phyloP scores from a whole-genome alignment of 2,329 filamentous ascomycete species.

The Fusarium robinianum region DNA sequence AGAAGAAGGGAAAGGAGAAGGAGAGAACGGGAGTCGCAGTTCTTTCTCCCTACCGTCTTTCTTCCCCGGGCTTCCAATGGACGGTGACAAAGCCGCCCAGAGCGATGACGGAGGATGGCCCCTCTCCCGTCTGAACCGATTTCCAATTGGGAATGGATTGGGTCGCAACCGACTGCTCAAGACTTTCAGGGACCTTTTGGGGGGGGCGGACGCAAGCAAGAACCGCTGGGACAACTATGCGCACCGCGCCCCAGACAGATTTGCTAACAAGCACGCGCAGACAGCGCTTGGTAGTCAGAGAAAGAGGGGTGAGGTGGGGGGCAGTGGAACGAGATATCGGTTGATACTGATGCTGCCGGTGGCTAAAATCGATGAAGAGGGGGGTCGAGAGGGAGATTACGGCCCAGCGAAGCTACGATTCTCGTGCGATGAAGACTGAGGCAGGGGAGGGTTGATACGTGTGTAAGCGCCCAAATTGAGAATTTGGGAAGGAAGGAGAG shows the following conservation, averaged over 20 bases:
- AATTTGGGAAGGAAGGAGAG: too few species aligned
- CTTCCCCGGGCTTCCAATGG: too few species aligned
- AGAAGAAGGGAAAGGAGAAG: conserved; percentile 11
- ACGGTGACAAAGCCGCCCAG: conserved; percentile 17
- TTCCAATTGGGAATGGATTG: conserved; percentile 29
- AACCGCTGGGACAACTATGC: conserved; percentile 19
- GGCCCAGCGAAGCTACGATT: conserved; percentile 16
- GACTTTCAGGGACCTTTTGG: conserved; percentile 13
- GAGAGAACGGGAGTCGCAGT: conserved; percentile 13
- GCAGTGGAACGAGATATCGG: conserved; percentile 37
- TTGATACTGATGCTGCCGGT: conserved; percentile 29
- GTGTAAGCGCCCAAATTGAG: too few species aligned
- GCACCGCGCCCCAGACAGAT: conserved; percentile 17
- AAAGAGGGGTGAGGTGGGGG: conserved; percentile 28
- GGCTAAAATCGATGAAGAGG: conserved; percentile 15
- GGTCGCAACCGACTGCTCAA: conserved; percentile 21
- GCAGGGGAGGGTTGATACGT: too few species aligned
- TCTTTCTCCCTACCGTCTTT: too few species aligned
- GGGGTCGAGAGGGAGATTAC: conserved; percentile 18
- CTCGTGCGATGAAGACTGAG: conserved; percentile 16
- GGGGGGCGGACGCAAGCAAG: conserved; percentile 9
- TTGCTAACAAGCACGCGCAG: conserved; percentile 21
- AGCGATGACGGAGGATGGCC: conserved; percentile 12
- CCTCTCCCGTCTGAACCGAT: conserved; percentile 20
- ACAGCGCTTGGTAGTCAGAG: conserved; percentile 4